Percentiles rank a stretch among this genome's conserved stretches.
Evolutionary conservation across 768 basidiomycete genomes (phyloP).

Genomic region (Collybia sp.): DNA sequence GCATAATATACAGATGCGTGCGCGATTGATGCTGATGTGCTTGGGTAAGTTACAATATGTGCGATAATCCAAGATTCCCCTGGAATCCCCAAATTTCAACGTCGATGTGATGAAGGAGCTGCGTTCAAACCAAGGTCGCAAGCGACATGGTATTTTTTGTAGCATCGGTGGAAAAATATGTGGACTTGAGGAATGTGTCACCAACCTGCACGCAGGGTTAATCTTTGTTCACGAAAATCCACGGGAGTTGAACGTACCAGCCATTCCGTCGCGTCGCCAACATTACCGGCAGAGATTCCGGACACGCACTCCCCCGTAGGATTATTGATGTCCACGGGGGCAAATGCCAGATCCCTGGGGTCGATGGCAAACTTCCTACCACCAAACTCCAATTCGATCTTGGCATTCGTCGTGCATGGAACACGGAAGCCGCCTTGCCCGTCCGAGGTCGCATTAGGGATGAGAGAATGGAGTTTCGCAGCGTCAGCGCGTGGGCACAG

Average conservation of each 20-base stretch:
- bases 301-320: conserved; percentile 53
- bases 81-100: background rate
- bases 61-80: too few species aligned
- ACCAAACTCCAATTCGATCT: conserved; percentile 55
- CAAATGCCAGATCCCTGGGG: conserved; percentile 50
- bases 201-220: conserved; percentile 33
- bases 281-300: conserved; percentile 50
- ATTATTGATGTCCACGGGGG: conserved; percentile 43
- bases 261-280: conserved; percentile 51
- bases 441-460: conserved; percentile 36
- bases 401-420: conserved; percentile 56
- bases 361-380: conserved; percentile 53
- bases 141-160: conserved; percentile 53
- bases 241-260: conserved; percentile 40
- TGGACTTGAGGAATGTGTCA: conserved; percentile 76
- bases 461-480: conserved; percentile 33
- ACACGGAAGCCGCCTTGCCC: conserved; percentile 47
- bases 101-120: background rate
- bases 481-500: conserved; percentile 24
- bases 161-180: conserved; percentile 64
- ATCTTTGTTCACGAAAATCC: background rate
- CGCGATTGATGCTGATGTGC: too few species aligned
- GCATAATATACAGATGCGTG: too few species aligned
- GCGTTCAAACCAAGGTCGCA: conserved; percentile 40
- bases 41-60: too few species aligned